Evolutionary conservation across 1,284 basidiomycete genomes (phyloP), one percentile per base, ranked within the genome.

Genomic region (Mycena sp.): DNA sequence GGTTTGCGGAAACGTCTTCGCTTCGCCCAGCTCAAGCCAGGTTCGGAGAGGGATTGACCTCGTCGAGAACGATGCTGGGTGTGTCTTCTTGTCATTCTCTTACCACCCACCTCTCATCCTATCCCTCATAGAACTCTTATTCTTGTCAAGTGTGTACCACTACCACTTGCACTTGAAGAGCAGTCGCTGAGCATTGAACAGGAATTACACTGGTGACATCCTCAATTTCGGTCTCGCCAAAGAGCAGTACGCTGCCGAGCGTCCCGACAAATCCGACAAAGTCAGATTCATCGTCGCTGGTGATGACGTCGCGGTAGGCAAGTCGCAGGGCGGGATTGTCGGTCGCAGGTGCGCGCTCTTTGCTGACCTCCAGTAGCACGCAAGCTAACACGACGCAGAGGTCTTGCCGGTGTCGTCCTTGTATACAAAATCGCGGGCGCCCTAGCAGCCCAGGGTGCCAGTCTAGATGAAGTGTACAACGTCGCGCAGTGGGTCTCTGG

Each of bases 351-450:
- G n/a, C n/a, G n/a, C n/a, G n/a, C n/a, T n/a, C n/a, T n/a, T n/a
- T n/a, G n/a, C n/a, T n/a, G n/a, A n/a, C n/a, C n/a, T n/a, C n/a
- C n/a, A n/a, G n/a, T n/a, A n/a, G n/a, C n/a, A n/a, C n/a, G n/a
- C n/a, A n/a, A n/a, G n/a, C n/a, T n/a, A n/a, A n/a, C n/a, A n/a
- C n/a, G n/a, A n/a, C 45, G 19, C 61, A 90, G 94, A 74, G 95
- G 95, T 54, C 85, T 96, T 9, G 94, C 95, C 0, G 95, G 95
- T 2, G 95, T 94, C 2, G 90, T 95, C 6, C 79, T 98, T 11
- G 93, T 95, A 1, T 97, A 98, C 83, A 98, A 98, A 80, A 87
- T 96, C 48, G 94, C 94, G 1, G 93, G 94, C 37, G 94, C 93
- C 1, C 78, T 95, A 4, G 93, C 95, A 0, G n/a, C n/a, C n/a